These are phyloP conservation scores for Boletus patriciae DNA, from an alignment of 768 basidiomycete genomes.

Conservation along the genomic window DNA sequence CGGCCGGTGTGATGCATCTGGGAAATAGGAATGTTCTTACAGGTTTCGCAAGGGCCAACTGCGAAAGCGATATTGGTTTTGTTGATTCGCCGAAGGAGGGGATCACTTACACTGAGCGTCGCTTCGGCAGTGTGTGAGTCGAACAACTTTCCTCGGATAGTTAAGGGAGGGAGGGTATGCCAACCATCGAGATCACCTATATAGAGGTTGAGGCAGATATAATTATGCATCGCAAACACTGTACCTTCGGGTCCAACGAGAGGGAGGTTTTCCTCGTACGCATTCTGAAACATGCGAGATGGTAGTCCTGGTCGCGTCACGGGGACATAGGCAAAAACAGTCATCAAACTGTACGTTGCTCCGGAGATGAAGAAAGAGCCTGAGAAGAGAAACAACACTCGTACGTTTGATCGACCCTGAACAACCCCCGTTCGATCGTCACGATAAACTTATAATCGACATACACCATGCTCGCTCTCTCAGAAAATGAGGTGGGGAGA, in stretches of 20 bases:
- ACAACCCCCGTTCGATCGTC: constrained; percentile 47
- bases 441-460: constrained; percentile 56
- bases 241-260: constrained; percentile 37
- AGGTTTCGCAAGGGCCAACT: constrained; percentile 54
- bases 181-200: constrained; percentile 42
- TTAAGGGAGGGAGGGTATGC: constrained; percentile 35
- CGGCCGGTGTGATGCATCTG: background rate
- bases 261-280: constrained; percentile 34
- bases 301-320: constrained; percentile 35
- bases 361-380: background rate
- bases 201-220: background rate
- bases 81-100: background rate
- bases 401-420: constrained; percentile 53
- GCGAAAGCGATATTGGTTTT: background rate
- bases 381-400: background rate
- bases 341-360: constrained; percentile 28
- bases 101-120: constrained; percentile 34
- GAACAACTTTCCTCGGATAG: constrained; percentile 38
- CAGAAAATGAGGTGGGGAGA: constrained; percentile 55
- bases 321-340: constrained; percentile 36
- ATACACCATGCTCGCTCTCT: constrained; percentile 54
- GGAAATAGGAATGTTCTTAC: constrained; percentile 26
- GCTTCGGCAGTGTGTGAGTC: constrained; percentile 30
- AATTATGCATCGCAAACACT: background rate
- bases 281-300: constrained; percentile 38